Percentiles rank a stretch among this genome's conserved stretches.
Conservation (phyloP, 352 stramenopile species). For the Globisporangium abappressorium region DNA sequence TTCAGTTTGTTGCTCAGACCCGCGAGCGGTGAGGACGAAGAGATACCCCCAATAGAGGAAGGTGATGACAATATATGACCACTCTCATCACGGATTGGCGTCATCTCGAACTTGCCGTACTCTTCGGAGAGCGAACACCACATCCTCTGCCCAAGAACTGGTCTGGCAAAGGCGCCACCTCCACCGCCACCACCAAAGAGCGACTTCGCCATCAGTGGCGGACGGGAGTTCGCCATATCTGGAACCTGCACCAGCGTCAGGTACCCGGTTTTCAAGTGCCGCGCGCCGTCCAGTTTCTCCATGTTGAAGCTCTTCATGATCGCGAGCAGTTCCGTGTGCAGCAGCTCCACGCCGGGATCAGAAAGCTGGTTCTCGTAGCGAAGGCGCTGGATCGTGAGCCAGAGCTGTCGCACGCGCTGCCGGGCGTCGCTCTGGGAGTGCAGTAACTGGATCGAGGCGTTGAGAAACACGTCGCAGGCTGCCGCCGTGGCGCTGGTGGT, state of each 20-base stretch:
- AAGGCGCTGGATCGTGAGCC: constrained; percentile 55
- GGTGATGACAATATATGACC: neutral
- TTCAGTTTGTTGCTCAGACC: constrained; percentile 34
- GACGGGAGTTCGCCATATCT: constrained; percentile 10
- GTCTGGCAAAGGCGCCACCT: neutral
- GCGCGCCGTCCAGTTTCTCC: constrained; percentile 55
- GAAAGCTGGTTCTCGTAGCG: constrained; percentile 38
- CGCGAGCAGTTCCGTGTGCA: constrained; percentile 35
- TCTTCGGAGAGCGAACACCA: constrained; percentile 61
- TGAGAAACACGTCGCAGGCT: constrained; percentile 42
- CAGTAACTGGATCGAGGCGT: constrained; percentile 61
- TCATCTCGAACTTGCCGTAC: constrained; percentile 54
- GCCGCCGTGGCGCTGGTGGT: neutral
- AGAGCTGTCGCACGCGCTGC: constrained; percentile 58
- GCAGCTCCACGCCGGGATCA: constrained; percentile 29
- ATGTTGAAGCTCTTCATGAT: constrained; percentile 45
- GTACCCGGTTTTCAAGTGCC: constrained; percentile 42
- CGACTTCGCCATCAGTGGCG: constrained; percentile 23
- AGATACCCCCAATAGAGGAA: neutral
- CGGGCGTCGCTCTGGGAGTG: constrained; percentile 60
- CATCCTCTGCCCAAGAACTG: constrained; percentile 30
- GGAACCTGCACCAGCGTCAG: constrained; percentile 49
- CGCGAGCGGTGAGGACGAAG: constrained; percentile 12
- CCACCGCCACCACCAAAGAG: constrained; percentile 25
- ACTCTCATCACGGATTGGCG: constrained; percentile 24